phyloP scores from a whole-genome alignment of 208 protist species.

The Leishmania major region DNA sequence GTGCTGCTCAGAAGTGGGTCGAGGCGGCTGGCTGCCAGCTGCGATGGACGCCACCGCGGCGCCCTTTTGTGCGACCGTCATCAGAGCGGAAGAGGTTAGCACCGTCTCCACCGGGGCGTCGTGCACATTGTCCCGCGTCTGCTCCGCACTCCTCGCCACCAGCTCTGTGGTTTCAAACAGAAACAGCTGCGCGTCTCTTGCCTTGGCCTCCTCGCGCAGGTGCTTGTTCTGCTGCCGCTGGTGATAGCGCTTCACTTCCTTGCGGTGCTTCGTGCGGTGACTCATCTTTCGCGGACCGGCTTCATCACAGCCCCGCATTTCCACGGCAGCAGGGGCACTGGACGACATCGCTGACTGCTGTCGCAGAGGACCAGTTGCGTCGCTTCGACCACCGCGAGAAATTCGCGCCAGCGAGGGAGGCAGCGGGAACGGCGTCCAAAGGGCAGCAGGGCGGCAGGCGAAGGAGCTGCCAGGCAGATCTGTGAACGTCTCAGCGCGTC shows the following conservation, averaged over 20 bases:
- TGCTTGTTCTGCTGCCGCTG: conserved; percentile 51
- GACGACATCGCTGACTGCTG: not conserved
- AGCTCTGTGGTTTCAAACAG: conserved; percentile 26
- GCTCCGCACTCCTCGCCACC: not conserved
- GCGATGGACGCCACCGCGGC: not conserved
- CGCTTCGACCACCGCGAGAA: not conserved
- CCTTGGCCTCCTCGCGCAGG: conserved; percentile 42
- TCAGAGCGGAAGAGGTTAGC: not conserved
- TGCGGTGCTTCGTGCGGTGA: conserved; percentile 61
- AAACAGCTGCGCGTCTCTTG: conserved; percentile 60
- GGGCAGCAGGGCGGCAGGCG: not conserved
- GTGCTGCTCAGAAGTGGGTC: not conserved
- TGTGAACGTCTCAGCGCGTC: not conserved
- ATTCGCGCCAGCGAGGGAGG: not conserved
- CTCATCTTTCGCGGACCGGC: not conserved
- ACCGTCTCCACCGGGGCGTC: not conserved
- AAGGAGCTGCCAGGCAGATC: not conserved
- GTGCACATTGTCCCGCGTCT: not conserved
- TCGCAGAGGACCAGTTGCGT: not conserved
- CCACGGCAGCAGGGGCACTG: not conserved
- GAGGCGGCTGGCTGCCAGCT: not conserved
- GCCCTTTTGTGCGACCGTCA: not conserved
- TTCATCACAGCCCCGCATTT: not conserved
- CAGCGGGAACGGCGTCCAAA: not conserved
- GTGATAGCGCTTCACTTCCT: conserved; percentile 76